A percentile compares a stretch with the other conserved stretches of the same genome.
phyloP scores from a whole-genome alignment of 148 eudicot species.

The Linanthus parryae region DNA sequence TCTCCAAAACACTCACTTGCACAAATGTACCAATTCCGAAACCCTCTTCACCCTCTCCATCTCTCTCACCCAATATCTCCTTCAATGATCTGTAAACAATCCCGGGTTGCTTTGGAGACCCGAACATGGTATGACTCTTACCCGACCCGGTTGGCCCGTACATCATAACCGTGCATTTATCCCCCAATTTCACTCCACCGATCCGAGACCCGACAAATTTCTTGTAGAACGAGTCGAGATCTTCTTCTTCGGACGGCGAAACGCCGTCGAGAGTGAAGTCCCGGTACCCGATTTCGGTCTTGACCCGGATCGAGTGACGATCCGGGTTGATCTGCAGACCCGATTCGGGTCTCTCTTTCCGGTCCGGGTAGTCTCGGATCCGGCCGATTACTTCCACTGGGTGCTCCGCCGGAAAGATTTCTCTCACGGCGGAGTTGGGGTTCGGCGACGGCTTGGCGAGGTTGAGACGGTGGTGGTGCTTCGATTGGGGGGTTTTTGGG shows the following conservation, averaged over 20 bases:
- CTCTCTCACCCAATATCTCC: constrained; percentile 57
- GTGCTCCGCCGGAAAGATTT: constrained; percentile 51
- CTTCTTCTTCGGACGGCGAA: constrained; percentile 71
- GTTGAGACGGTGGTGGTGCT: constrained; percentile 52
- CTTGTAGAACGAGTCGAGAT: constrained; percentile 72
- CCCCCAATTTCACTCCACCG: constrained; percentile 82
- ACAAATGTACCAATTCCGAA: constrained; percentile 57
- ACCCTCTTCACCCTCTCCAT: constrained; percentile 16
- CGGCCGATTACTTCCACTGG: constrained; percentile 91
- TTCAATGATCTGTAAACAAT: constrained; percentile 73
- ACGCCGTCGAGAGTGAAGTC: constrained; percentile 86
- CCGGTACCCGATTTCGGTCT: constrained; percentile 75
- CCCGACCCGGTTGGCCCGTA: constrained; percentile 99
- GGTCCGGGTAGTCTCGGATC: constrained; percentile 60
- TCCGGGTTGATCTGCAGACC: constrained; percentile 39
- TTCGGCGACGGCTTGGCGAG: constrained; percentile 44
- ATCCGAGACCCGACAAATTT: constrained; percentile 63
- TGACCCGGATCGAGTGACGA: constrained; percentile 42
- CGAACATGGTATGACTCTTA: constrained; percentile 95
- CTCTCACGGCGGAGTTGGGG: constrained; percentile 31
- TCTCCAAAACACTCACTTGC: constrained; percentile 82
- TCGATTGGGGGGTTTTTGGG: constrained; percentile 61
- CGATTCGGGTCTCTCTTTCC: constrained; percentile 30
- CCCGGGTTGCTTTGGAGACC: constrained; percentile 71
- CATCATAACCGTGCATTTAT: constrained; percentile 90